A percentile compares a stretch with the other conserved stretches of the same genome.
phyloP scores from a whole-genome alignment of 1,139 yeast species.

The Sugiyamaella neomexicana region DNA sequence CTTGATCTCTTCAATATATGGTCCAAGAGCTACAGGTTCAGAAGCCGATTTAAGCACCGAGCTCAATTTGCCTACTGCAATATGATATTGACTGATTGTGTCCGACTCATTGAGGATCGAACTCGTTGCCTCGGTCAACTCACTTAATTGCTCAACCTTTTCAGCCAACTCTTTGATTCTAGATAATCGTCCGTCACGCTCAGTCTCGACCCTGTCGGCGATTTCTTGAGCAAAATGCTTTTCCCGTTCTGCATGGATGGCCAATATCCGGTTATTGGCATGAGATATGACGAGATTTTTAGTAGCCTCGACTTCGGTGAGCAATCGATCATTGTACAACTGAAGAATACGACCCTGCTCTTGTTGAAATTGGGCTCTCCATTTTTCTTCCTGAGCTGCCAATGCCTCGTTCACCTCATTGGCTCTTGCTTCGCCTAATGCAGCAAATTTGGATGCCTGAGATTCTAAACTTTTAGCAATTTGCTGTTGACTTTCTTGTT shows the following conservation, averaged over 20 bases:
- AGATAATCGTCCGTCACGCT: constrained; percentile 79
- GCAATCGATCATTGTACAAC: constrained; percentile 60
- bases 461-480: constrained; percentile 31
- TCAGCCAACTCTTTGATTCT: constrained; percentile 60
- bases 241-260: constrained; percentile 71
- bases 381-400: constrained; percentile 52
- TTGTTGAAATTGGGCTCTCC: constrained; percentile 57
- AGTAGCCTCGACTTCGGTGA: constrained; percentile 67
- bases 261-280: constrained; percentile 73
- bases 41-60: constrained; percentile 45
- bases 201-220: constrained; percentile 65
- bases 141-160: constrained; percentile 60
- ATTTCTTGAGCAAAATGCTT: constrained; percentile 68
- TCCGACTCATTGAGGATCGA: constrained; percentile 56
- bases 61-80: constrained; percentile 56
- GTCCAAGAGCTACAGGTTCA: constrained; percentile 42
- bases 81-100: constrained; percentile 56
- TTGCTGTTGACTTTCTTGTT: constrained; percentile 30
- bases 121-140: constrained; percentile 59
- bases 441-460: constrained; percentile 33
- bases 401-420: constrained; percentile 43
- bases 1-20: constrained; percentile 41
- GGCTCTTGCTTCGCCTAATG: constrained; percentile 32
- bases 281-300: constrained; percentile 67
- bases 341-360: constrained; percentile 65